A percentile compares a stretch with the other conserved stretches of the same genome.
phyloP scores from a whole-genome alignment of 192 early-diverging fungal species.

The Podila horticola region DNA sequence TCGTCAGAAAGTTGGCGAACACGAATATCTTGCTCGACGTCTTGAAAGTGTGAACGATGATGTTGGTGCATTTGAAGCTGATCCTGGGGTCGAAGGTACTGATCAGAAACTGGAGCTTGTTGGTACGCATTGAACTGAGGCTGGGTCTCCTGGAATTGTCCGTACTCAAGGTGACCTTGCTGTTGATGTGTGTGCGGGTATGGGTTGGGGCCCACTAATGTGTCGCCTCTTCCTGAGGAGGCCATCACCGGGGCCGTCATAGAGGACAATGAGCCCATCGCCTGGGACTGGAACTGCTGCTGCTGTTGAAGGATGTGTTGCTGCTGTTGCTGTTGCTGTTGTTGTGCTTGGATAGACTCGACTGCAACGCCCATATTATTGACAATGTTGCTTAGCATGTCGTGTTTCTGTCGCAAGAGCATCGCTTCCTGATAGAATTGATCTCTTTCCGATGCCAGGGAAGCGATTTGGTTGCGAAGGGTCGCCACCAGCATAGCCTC shows the following conservation, averaged over 20 bases:
- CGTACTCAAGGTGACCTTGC: conserved; percentile 8
- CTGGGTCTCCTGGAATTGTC: conserved; percentile 18
- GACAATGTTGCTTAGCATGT: conserved; percentile 34
- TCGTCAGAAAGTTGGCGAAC: conserved; percentile 45
- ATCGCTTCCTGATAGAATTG: conserved; percentile 45
- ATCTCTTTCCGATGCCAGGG: conserved; percentile 39
- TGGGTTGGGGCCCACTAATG: background rate
- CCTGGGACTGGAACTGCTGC: conserved; percentile 7
- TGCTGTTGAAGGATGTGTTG: conserved; percentile 29
- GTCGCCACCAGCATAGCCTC: conserved; percentile 30
- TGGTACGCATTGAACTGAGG: conserved; percentile 12
- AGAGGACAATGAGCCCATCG: conserved; percentile 5
- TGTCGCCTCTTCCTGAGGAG: background rate
- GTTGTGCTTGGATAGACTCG: conserved; percentile 37
- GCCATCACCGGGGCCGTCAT: background rate
- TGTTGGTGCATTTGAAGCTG: conserved; percentile 12
- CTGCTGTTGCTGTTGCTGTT: conserved; percentile 20
- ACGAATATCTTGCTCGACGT: conserved; percentile 7
- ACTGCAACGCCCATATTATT: conserved; percentile 42
- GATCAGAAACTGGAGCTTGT: conserved; percentile 1
- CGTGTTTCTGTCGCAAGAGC: conserved; percentile 34
- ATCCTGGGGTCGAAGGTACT: conserved; percentile 12
- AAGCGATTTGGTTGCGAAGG: conserved; percentile 45
- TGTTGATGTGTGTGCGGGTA: conserved; percentile 12
- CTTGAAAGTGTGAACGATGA: conserved; percentile 37